Conservation (phyloP, 2,329 filamentous ascomycete genomes). For the Hypoxylon sp. region DNA sequence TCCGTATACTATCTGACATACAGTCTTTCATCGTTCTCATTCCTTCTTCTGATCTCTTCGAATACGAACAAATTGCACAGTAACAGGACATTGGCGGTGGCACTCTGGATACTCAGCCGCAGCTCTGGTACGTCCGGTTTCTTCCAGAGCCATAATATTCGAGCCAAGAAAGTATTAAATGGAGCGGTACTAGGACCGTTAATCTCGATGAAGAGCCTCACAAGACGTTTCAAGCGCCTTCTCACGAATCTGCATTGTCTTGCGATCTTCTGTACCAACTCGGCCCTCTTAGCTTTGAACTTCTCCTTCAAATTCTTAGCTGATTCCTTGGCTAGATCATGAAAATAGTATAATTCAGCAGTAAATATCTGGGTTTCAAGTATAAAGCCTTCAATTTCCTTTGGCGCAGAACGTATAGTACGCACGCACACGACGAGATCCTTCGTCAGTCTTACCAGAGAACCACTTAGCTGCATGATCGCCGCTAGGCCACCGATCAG, state of each 20-base stretch:
- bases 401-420: constrained; percentile 39
- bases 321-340: constrained; percentile 29
- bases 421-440: constrained; percentile 28
- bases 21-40: constrained; percentile 34
- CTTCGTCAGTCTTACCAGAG: constrained; percentile 35
- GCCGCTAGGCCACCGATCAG: constrained; percentile 43
- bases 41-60: constrained; percentile 33
- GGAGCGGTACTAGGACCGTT: constrained; percentile 25
- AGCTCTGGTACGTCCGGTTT: constrained; percentile 42
- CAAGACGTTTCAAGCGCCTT: constrained; percentile 33
- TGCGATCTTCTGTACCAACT: constrained; percentile 32
- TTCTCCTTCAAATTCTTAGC: constrained; percentile 14
- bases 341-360: constrained; percentile 31
- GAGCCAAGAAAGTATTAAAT: constrained; percentile 35
- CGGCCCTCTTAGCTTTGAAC: constrained; percentile 23
- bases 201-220: constrained; percentile 34
- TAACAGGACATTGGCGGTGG: constrained; percentile 37
- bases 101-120: constrained; percentile 39
- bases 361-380: constrained; percentile 43
- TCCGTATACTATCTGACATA: constrained; percentile 10
- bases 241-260: constrained; percentile 39
- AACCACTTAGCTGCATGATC: constrained; percentile 39
- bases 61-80: constrained; percentile 32
- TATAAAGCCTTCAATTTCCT: constrained; percentile 42
- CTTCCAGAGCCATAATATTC: constrained; percentile 42